Percentiles rank a stretch among this genome's conserved stretches.
Conservation (phyloP, 2,329 filamentous ascomycete species). For the Curvularia spicifera region DNA sequence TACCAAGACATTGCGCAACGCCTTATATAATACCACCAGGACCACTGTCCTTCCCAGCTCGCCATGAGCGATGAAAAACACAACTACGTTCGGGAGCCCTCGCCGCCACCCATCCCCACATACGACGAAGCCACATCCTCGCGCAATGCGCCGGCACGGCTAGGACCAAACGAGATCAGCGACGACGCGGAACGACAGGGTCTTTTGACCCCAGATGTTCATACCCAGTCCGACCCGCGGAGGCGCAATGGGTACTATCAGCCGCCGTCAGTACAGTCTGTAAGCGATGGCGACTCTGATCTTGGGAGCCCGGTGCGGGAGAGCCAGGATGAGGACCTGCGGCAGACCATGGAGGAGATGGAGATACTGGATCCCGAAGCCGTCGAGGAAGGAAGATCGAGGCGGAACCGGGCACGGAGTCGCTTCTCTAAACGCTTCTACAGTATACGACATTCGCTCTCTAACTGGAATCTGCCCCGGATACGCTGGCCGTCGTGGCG, state of each 20-base stretch:
- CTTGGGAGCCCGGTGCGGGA: slow-evolving; percentile 60
- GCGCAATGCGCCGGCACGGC: slow-evolving; percentile 56
- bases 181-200: slow-evolving; percentile 79
- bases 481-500: slow-evolving; percentile 41
- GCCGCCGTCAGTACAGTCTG: slow-evolving; percentile 82
- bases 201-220: slow-evolving; percentile 64
- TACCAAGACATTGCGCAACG: slow-evolving; percentile 10
- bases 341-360: slow-evolving; percentile 82
- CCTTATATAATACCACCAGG: slow-evolving; percentile 14
- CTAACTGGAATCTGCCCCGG: slow-evolving; percentile 60
- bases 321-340: slow-evolving; percentile 63
- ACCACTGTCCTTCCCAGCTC: slow-evolving; percentile 20
- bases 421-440: slow-evolving; percentile 63
- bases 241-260: slow-evolving; percentile 64
- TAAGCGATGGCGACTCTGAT: slow-evolving; percentile 63
- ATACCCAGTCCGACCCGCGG: slow-evolving; percentile 38
- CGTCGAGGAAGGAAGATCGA: slow-evolving; percentile 38
- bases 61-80: slow-evolving; percentile 52
- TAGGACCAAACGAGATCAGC: slow-evolving; percentile 65
- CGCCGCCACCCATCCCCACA: slow-evolving; percentile 72
- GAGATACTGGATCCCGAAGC: slow-evolving; percentile 49
- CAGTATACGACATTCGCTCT: slow-evolving; percentile 63
- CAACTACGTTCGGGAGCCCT: slow-evolving; percentile 54
- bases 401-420: slow-evolving; percentile 43
- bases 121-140: slow-evolving; percentile 81